A percentile compares a stretch with the other conserved stretches of the same genome.
These are phyloP conservation scores for Fusarium haematococcum DNA, from an alignment of 2,329 filamentous ascomycete species.

Conservation along the genomic window DNA sequence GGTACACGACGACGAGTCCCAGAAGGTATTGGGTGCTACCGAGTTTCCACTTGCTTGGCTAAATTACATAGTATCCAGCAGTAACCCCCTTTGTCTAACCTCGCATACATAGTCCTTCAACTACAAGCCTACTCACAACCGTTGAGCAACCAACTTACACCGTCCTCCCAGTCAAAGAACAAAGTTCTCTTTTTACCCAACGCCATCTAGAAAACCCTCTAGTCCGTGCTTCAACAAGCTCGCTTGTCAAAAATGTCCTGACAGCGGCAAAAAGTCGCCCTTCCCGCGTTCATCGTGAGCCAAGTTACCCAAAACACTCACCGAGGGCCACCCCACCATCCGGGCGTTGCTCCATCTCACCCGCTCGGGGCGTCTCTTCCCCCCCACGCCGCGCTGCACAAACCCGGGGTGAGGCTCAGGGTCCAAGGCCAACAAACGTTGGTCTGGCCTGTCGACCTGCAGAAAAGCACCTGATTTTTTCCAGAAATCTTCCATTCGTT, in stretches of 20 bases:
- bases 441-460: neutral
- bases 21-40: neutral
- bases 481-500: conserved; percentile 15
- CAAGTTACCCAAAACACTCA: conserved; percentile 33
- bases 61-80: neutral
- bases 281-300: conserved; percentile 11
- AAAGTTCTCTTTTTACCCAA: neutral
- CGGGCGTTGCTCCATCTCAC: neutral
- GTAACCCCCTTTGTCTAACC: neutral
- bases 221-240: neutral
- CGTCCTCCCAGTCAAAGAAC: neutral
- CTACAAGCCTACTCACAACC: neutral
- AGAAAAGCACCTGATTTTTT: conserved; percentile 7
- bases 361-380: neutral
- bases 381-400: conserved; percentile 25
- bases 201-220: neutral
- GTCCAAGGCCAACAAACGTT: neutral
- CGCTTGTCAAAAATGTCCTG: conserved; percentile 17
- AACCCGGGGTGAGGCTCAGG: conserved; percentile 27
- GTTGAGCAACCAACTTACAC: neutral
- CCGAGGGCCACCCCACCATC: conserved; percentile 24
- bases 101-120: neutral
- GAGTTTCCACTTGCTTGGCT: neutral
- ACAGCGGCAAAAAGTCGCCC: neutral
- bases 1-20: neutral